Percentiles rank a stretch among this genome's conserved stretches.
phyloP scores from a whole-genome alignment of 2,329 filamentous ascomycete genomes.

The Aspergillus calidoustus region DNA sequence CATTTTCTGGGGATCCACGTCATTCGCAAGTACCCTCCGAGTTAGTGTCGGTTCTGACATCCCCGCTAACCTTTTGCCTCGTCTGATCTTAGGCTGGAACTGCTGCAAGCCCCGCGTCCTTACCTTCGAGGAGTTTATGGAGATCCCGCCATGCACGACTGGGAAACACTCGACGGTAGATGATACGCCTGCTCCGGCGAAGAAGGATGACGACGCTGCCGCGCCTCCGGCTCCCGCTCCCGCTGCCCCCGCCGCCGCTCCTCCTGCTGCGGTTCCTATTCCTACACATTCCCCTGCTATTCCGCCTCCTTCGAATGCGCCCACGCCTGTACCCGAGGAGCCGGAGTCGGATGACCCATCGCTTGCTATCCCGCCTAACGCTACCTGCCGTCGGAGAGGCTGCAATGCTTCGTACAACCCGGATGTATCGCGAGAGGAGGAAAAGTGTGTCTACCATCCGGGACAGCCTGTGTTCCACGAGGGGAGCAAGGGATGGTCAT shows the following conservation, averaged over 20 bases:
- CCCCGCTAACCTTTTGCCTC: conserved; percentile 9
- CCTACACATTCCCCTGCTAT: conserved; percentile 35
- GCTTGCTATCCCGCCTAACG: conserved; percentile 72
- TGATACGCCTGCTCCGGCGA: conserved; percentile 59
- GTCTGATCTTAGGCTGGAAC: conserved; percentile 76
- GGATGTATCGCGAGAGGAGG: conserved; percentile 64
- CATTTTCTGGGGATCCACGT: conserved; percentile 1
- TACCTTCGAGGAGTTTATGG: conserved; percentile 97
- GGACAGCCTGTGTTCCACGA: conserved; percentile 94
- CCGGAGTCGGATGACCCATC: conserved; percentile 85
- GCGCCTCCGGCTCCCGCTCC: conserved; percentile 29
- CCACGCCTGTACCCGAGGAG: conserved; percentile 58
- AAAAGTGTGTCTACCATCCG: conserved; percentile 86
- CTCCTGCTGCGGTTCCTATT: conserved; percentile 22
- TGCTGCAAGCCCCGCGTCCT: conserved; percentile 97
- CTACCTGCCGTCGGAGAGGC: conserved; percentile 75
- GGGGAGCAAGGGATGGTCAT: conserved; percentile 96
- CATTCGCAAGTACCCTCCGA: conserved; percentile 17
- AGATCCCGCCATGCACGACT: conserved; percentile 87
- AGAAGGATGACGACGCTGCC: conserved; percentile 35
- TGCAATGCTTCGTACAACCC: conserved; percentile 71
- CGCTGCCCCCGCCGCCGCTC: conserved; percentile 7
- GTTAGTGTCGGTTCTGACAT: conserved; percentile 3
- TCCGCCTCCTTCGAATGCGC: conserved; percentile 35
- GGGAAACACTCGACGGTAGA: conserved; percentile 93